Base-by-base conservation (phyloP, 2,329 filamentous ascomycete genomes). In the Aspergillus novoparasiticus region DNA sequence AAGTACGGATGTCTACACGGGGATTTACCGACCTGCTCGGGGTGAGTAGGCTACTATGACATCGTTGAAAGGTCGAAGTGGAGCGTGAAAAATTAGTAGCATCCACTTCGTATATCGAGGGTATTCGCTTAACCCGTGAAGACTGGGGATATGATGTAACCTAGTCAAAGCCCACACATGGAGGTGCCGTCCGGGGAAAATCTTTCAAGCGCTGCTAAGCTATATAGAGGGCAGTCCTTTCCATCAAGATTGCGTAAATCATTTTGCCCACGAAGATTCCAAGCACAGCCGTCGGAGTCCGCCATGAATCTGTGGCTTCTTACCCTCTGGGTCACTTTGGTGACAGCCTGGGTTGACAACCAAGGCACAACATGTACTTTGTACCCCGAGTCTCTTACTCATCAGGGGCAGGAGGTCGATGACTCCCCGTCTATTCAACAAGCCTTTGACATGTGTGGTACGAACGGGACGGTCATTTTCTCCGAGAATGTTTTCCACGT, bases 211-310 rank as follows among this genome's bases (percentile, higher is more conserved):
- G 39, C 39, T 9, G 16, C 36, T 0, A 4, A 8, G 39, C 39
- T 41, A 41, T 41, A 41, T 41, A 41, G 39, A 10, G 16, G 16
- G 19, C 39, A 9, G 23, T 4, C 39, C 6, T 4, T 9, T 9
- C 16, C 39, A 19, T 9, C 1, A 1, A n/a, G 16, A 10, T 9
- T 0, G 2, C 6, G 8, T n/a, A 41, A 1, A 4, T 19, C 39
- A 19, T 0, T 19, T 8, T 41, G 36, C 16, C 16, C 2, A 1
- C 16, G 16, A 41, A 19, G 6, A n/a, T n/a, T 10, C 39, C 6
- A 8, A 1, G 16, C 19, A 1, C 19, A n/a, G 19, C 6, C 6
- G 3, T n/a, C 6, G 0, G 1, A n/a, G 8, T n/a, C 16, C 39
- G 3, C 19, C 16, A 41, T 41, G 39, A 41, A 41, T n/a, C 6